Evolutionary conservation across 495 filamentous ascomycete species (phyloP).

Genomic region (Penicillium psychrofluorescens): DNA sequence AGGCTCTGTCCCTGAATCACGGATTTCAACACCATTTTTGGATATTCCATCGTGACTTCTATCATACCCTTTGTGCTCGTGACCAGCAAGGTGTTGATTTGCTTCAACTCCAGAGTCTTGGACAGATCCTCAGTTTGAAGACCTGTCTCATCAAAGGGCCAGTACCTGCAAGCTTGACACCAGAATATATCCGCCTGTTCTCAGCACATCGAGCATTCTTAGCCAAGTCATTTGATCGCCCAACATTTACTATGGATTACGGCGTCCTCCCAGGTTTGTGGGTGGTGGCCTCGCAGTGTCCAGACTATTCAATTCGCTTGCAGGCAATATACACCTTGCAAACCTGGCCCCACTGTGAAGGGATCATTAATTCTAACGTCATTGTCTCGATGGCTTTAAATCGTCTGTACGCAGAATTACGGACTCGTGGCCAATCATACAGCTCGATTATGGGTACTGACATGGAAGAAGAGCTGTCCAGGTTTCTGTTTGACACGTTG

Average conservation of each 20-base stretch:
- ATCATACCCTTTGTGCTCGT: background rate
- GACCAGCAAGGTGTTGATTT: slow-evolving; percentile 3
- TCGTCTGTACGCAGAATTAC: slow-evolving; percentile 4
- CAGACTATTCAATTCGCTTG: slow-evolving; percentile 7
- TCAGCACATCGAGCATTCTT: slow-evolving; percentile 1
- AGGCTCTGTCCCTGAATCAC: slow-evolving; percentile 2
- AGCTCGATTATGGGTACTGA: slow-evolving; percentile 1
- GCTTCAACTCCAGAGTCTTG: slow-evolving; percentile 3
- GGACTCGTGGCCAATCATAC: background rate
- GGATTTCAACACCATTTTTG: slow-evolving; percentile 2
- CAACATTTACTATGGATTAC: slow-evolving; percentile 12
- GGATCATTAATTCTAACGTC: slow-evolving; percentile 9
- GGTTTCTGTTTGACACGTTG: slow-evolving; percentile 5
- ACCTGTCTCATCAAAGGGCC: slow-evolving; percentile 7
- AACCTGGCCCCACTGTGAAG: slow-evolving; percentile 13
- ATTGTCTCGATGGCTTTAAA: slow-evolving; percentile 4
- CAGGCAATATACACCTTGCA: slow-evolving; percentile 7
- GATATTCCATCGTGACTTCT: background rate
- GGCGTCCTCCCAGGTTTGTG: slow-evolving; percentile 5
- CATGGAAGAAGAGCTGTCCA: slow-evolving; percentile 2
- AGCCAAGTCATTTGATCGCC: slow-evolving; percentile 6
- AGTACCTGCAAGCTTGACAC: background rate
- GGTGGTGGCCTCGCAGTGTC: slow-evolving; percentile 7
- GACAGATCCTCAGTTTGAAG: slow-evolving; percentile 4
- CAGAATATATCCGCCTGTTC: slow-evolving; percentile 3